phyloP scores from a whole-genome alignment of 306 rosid species.

The Sphenostylis stenocarpa region DNA sequence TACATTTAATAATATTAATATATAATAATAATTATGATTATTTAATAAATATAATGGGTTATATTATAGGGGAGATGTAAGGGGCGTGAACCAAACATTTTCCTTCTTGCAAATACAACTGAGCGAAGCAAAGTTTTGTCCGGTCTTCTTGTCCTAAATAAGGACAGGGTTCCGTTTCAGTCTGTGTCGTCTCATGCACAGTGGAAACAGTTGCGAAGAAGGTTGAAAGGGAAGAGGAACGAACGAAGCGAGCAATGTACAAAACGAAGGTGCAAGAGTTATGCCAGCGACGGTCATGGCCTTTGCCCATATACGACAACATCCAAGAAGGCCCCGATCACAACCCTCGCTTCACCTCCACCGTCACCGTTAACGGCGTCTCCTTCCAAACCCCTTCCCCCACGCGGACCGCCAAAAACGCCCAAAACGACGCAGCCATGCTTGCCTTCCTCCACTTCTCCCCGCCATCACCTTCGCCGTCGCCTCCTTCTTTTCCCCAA shows the following conservation, averaged over 20 bases:
- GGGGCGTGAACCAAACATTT: no score
- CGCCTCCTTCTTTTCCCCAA: background rate
- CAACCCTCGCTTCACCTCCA: slow-evolving; percentile 43
- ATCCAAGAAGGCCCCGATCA: slow-evolving; percentile 51
- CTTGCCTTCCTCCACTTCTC: slow-evolving; percentile 56
- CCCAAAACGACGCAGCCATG: slow-evolving; percentile 68
- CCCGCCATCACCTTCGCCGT: background rate
- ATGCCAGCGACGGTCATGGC: slow-evolving; percentile 54
- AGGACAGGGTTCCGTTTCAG: background rate
- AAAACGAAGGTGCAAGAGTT: slow-evolving; percentile 59
- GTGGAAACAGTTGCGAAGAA: background rate
- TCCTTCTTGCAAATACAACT: no score
- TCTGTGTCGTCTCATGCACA: background rate
- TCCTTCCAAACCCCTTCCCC: background rate
- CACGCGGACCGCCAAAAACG: slow-evolving; percentile 33
- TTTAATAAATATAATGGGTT: no score
- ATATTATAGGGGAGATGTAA: no score
- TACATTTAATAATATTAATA: no score
- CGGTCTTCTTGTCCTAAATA: no score
- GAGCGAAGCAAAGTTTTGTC: no score
- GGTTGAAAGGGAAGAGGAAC: background rate
- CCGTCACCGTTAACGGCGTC: slow-evolving; percentile 39
- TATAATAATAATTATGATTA: no score
- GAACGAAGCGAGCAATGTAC: slow-evolving; percentile 40
- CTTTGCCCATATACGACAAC: slow-evolving; percentile 39